Evolutionary conservation across 345 rosid genomes (phyloP).

Genomic region (Barbarea vulgaris): DNA sequence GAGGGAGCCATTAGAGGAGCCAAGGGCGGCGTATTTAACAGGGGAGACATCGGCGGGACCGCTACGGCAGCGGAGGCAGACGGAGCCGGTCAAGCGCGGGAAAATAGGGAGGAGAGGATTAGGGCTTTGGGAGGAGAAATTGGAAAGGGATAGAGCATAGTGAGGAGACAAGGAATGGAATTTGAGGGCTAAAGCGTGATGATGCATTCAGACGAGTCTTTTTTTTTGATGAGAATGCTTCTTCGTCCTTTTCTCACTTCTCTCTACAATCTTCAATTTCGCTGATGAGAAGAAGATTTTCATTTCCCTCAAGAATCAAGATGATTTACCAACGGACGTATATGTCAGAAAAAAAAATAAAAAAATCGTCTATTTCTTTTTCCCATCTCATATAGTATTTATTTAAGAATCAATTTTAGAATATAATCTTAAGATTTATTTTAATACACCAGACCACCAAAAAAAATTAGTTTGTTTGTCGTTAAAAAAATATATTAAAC

Average conservation of each 20-base stretch:
- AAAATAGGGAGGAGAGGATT: constrained; percentile 31
- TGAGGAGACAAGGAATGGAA: constrained; percentile 41
- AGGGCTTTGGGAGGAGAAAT: constrained; percentile 46
- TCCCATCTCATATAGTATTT: background rate
- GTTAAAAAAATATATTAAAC: too few species aligned
- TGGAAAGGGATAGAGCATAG: constrained; percentile 34
- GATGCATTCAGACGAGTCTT: constrained; percentile 57
- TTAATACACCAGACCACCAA: too few species aligned
- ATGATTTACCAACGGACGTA: background rate
- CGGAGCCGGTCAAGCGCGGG: constrained; percentile 33
- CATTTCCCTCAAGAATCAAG: background rate
- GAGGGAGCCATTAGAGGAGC: constrained; percentile 35
- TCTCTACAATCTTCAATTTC: constrained; percentile 1
- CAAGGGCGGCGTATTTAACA: constrained; percentile 28
- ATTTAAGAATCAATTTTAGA: background rate
- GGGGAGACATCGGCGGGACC: constrained; percentile 42
- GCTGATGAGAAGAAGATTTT: background rate
- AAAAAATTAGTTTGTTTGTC: too few species aligned
- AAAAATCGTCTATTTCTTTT: too few species aligned
- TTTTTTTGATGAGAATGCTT: too few species aligned
- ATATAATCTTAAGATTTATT: too few species aligned
- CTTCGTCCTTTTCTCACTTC: constrained; percentile 12
- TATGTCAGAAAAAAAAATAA: too few species aligned
- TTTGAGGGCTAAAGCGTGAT: constrained; percentile 46
- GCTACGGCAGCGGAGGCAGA: constrained; percentile 38